Evolutionary conservation across 768 basidiomycete species (phyloP).

Genomic region (Pholiota molesta): DNA sequence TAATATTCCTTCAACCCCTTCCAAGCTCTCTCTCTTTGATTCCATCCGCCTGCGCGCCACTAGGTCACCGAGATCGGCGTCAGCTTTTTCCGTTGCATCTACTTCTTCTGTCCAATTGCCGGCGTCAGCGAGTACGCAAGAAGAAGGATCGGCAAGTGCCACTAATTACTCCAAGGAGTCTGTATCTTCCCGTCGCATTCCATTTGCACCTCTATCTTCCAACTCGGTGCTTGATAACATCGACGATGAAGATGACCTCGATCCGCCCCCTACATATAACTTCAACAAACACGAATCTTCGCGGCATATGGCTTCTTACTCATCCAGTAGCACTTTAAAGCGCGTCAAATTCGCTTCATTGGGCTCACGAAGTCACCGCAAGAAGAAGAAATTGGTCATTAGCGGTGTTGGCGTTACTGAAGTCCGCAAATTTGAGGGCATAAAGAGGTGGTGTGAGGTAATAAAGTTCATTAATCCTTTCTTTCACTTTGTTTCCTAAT

Average conservation of each 20-base stretch:
- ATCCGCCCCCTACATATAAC: slow-evolving; percentile 22
- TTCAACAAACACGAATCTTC: slow-evolving; percentile 23
- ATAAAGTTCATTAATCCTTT: slow-evolving; percentile 17
- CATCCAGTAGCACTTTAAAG: slow-evolving; percentile 22
- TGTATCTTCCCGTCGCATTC: slow-evolving; percentile 24
- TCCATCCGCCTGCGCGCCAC: slow-evolving; percentile 40
- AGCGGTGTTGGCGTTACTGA: slow-evolving; percentile 70
- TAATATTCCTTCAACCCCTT: slow-evolving; percentile 41
- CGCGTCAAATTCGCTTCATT: slow-evolving; percentile 40
- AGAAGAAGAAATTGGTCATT: slow-evolving; percentile 69
- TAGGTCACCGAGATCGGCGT: slow-evolving; percentile 33
- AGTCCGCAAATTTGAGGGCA: slow-evolving; percentile 62
- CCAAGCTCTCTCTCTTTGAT: slow-evolving; percentile 42
- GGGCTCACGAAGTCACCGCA: slow-evolving; percentile 45
- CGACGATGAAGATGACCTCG: slow-evolving; percentile 32
- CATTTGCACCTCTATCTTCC: slow-evolving; percentile 33
- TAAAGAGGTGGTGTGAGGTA: slow-evolving; percentile 80
- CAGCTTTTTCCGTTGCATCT: slow-evolving; percentile 28
- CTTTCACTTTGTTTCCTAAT: not conserved
- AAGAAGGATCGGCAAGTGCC: not conserved
- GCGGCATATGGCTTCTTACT: slow-evolving; percentile 17
- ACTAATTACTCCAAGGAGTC: slow-evolving; percentile 6
- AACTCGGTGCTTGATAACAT: slow-evolving; percentile 25
- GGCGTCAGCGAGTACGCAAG: slow-evolving; percentile 3
- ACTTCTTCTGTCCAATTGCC: slow-evolving; percentile 20